phyloP scores from a whole-genome alignment of 2,329 filamentous ascomycete genomes.

The Xylariaceae sp. region DNA sequence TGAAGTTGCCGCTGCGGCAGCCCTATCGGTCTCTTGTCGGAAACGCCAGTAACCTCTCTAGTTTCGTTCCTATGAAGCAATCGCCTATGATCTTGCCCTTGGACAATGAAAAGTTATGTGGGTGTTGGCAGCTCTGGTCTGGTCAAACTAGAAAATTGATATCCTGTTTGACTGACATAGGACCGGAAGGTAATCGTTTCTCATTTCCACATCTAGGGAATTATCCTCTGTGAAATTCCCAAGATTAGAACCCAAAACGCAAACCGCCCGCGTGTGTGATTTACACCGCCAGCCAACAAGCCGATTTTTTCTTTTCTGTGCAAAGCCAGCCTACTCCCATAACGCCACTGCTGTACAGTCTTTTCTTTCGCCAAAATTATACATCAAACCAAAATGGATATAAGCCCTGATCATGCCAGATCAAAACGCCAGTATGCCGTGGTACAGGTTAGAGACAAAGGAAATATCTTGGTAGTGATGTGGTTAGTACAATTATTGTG shows the following conservation, averaged over 20 bases:
- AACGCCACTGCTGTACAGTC: constrained; percentile 19
- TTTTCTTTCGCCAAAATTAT: constrained; percentile 6
- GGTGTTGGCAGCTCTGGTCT: no score
- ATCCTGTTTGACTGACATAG: constrained; percentile 7
- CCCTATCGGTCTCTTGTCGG: constrained; percentile 2
- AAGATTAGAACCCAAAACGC: constrained; percentile 4
- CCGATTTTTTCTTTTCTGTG: constrained; percentile 8
- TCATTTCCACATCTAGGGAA: constrained; percentile 4
- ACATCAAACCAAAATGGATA: constrained; percentile 15
- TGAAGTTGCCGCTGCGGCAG: no score
- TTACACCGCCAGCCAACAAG: constrained; percentile 3
- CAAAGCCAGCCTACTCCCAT: constrained; percentile 8
- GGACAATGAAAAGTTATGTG: no score
- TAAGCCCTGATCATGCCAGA: constrained; percentile 6
- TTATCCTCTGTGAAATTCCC: not conserved
- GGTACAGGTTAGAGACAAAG: constrained; percentile 14
- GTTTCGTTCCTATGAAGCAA: not conserved
- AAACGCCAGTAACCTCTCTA: not conserved
- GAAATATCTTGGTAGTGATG: constrained; percentile 7
- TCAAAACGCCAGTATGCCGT: constrained; percentile 16
- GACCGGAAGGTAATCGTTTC: not conserved
- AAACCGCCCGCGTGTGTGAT: constrained; percentile 7
- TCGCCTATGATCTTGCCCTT: no score
- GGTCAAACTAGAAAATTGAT: constrained; percentile 1
- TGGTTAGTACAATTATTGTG: constrained; percentile 32